phyloP scores from a whole-genome alignment of 2,329 filamentous ascomycete genomes.

The Sclerotinia spermophila region DNA sequence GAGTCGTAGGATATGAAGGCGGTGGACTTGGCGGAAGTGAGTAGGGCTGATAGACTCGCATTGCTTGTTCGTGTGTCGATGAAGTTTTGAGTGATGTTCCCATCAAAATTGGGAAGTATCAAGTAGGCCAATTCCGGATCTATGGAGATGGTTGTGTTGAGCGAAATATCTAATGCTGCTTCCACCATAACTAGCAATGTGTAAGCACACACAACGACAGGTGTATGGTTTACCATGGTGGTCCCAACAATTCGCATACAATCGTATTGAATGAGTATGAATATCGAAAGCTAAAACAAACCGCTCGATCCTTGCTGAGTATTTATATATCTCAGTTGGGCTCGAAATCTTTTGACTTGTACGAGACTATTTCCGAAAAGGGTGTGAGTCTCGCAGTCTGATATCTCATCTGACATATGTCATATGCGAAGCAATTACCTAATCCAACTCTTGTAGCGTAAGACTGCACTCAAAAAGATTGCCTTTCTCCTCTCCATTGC shows the following conservation, averaged over 20 bases:
- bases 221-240: not conserved
- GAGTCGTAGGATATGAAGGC: slow-evolving; percentile 5
- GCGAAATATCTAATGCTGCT: not conserved
- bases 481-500: not conserved
- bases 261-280: not conserved
- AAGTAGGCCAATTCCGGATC: not conserved
- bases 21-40: not conserved
- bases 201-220: not conserved
- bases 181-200: not conserved
- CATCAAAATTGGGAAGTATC: not conserved
- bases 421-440: not conserved
- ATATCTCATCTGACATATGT: not conserved
- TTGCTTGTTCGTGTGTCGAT: not conserved
- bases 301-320: not conserved
- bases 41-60: not conserved
- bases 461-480: not conserved
- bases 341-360: not conserved
- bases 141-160: not conserved
- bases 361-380: not conserved
- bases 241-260: not conserved
- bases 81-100: not conserved
- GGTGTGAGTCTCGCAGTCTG: not conserved
- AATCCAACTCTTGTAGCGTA: no score
- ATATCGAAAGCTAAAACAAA: not conserved
- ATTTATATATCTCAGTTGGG: not conserved